These are phyloP conservation scores for Pythium utonaiense DNA, from an alignment of 352 stramenopile genomes.

Conservation along the genomic window DNA sequence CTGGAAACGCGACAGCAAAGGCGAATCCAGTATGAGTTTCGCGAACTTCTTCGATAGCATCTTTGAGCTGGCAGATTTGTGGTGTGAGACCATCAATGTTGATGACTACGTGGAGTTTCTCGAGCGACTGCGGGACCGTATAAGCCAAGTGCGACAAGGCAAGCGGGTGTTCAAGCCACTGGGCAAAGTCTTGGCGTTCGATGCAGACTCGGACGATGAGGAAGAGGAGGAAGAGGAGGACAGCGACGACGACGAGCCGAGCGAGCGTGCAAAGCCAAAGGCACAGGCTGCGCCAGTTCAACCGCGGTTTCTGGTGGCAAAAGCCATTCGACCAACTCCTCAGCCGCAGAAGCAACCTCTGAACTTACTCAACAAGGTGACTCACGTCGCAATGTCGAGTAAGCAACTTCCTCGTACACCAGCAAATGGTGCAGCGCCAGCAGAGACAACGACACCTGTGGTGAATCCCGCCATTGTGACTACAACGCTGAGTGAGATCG, in stretches of 20 bases:
- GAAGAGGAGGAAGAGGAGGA: conserved; percentile 31
- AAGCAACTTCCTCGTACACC: background rate
- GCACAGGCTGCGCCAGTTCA: background rate
- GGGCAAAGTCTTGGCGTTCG: conserved; percentile 41
- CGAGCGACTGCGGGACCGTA: conserved; percentile 28
- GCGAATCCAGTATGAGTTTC: conserved; percentile 54
- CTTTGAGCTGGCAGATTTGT: conserved; percentile 71
- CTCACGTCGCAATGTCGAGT: conserved; percentile 4
- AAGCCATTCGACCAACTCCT: conserved; percentile 6
- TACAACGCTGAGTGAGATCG: background rate
- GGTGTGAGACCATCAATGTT: conserved; percentile 67
- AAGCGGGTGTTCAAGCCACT: conserved; percentile 41
- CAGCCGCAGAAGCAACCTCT: conserved; percentile 8
- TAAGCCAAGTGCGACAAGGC: conserved; percentile 31
- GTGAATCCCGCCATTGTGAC: background rate
- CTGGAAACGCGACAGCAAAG: conserved; percentile 60
- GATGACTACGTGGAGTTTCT: conserved; percentile 67
- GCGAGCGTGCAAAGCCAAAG: background rate
- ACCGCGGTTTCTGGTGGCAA: conserved; percentile 6
- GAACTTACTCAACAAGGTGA: conserved; percentile 8
- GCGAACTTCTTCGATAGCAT: conserved; percentile 69
- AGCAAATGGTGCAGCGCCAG: background rate
- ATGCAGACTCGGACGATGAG: conserved; percentile 38
- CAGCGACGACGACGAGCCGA: conserved; percentile 13
- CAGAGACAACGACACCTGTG: background rate